A percentile compares a stretch with the other conserved stretches of the same genome.
phyloP scores from a whole-genome alignment of 352 stramenopile species.

The Phytophthora ohioensis region DNA sequence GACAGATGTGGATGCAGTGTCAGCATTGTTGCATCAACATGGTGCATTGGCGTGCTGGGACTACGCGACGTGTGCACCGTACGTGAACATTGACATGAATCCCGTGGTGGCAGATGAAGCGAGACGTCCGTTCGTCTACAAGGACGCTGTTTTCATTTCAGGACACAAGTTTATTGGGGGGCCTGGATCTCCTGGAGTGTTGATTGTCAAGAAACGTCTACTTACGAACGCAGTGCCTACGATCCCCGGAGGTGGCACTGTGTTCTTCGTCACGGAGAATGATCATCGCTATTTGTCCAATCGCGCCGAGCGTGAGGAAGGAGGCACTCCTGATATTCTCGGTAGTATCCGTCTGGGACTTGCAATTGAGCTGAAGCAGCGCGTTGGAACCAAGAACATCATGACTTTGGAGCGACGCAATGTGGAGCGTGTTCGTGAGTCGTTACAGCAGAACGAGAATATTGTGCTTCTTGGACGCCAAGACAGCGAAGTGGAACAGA shows the following conservation, averaged over 20 bases:
- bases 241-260: conserved; percentile 57
- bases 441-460: conserved; percentile 56
- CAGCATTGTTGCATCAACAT: conserved; percentile 92
- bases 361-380: conserved; percentile 93
- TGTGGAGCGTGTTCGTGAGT: conserved; percentile 51
- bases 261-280: conserved; percentile 73
- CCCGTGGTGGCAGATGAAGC: conserved; percentile 61
- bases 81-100: conserved; percentile 97
- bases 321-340: conserved; percentile 96
- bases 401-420: conserved; percentile 57
- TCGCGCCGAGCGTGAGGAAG: conserved; percentile 91
- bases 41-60: conserved; percentile 96
- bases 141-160: conserved; percentile 96
- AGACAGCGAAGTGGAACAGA: conserved; percentile 45
- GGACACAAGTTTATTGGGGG: conserved; percentile 98
- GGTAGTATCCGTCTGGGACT: conserved; percentile 94
- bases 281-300: conserved; percentile 88
- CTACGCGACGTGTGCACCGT: conserved; percentile 96
- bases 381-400: conserved; percentile 64
- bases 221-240: conserved; percentile 72
- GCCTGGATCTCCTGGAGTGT: conserved; percentile 91
- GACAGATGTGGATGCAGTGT: conserved; percentile 91
- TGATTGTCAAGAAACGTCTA: conserved; percentile 96
- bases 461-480: conserved; percentile 92
- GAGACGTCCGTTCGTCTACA: conserved; percentile 60